Percentiles rank a stretch among this genome's conserved stretches.
These are phyloP conservation scores for Claviceps arundinis DNA, from an alignment of 2,329 filamentous ascomycete genomes.

Conservation along the genomic window DNA sequence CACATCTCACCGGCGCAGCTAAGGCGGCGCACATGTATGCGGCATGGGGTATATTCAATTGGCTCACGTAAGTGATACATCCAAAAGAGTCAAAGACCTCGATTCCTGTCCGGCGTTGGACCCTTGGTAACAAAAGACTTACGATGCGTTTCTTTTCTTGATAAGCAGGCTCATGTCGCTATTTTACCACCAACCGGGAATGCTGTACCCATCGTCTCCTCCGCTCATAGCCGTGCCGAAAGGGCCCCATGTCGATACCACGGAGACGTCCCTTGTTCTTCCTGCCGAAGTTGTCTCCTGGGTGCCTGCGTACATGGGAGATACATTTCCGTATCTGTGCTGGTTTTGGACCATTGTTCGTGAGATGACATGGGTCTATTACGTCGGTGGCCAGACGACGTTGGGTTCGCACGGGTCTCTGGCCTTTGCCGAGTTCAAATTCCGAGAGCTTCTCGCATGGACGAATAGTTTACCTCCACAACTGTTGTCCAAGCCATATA, in stretches of 20 bases:
- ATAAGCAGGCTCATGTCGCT: slow-evolving; percentile 16
- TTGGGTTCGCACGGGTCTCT: slow-evolving; percentile 3
- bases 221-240: slow-evolving; percentile 9
- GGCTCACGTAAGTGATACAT: slow-evolving; percentile 15
- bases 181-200: slow-evolving; percentile 21
- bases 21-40: slow-evolving; percentile 7
- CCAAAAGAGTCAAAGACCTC: background rate
- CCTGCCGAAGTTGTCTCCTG: background rate
- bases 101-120: background rate
- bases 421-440: slow-evolving; percentile 18
- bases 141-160: background rate
- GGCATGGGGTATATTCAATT: slow-evolving; percentile 18
- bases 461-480: slow-evolving; percentile 13
- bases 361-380: slow-evolving; percentile 14
- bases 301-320: slow-evolving; percentile 9
- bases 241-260: background rate
- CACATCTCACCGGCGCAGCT: slow-evolving; percentile 8
- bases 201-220: slow-evolving; percentile 8
- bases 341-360: slow-evolving; percentile 20
- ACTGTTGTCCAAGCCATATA: slow-evolving; percentile 9
- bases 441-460: slow-evolving; percentile 21
- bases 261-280: background rate
- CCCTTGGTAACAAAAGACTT: too few species aligned
- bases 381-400: slow-evolving; percentile 8
- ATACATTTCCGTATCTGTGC: slow-evolving; percentile 17